These are phyloP conservation scores for Casuarina equisetifolia DNA, from an alignment of 306 rosid species.

Conservation along the genomic window DNA sequence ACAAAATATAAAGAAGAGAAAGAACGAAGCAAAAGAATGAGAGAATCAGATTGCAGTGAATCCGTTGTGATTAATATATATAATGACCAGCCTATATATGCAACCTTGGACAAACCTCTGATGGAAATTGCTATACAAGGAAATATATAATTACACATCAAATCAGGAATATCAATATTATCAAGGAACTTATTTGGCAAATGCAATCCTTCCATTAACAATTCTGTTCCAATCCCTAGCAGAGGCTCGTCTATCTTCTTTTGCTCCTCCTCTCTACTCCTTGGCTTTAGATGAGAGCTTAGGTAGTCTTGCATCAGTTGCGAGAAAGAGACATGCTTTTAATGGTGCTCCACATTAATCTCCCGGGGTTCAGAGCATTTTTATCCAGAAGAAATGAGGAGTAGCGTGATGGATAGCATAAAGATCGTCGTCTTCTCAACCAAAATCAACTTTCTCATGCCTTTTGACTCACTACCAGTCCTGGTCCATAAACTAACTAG, in stretches of 20 bases:
- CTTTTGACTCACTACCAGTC: slow-evolving; percentile 50
- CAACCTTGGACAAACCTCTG: no score
- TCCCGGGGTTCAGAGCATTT: slow-evolving; percentile 26
- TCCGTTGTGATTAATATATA: no score
- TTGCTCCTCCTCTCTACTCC: no score
- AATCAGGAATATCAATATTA: no score
- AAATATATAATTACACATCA: no score
- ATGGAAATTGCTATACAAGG: no score
- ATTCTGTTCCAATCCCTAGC: slow-evolving; percentile 31
- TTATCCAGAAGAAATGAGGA: slow-evolving; percentile 27
- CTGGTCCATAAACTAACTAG: slow-evolving; percentile 35
- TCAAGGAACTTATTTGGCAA: no score
- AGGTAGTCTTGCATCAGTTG: slow-evolving; percentile 31
- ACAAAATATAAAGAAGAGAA: no score
- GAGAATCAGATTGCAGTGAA: no score
- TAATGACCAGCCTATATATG: no score
- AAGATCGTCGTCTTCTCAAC: slow-evolving; percentile 46
- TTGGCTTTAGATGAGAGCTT: slow-evolving; percentile 29
- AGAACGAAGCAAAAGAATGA: no score
- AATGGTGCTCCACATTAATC: slow-evolving; percentile 23
- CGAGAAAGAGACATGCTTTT: slow-evolving; percentile 29
- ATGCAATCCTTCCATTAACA: background rate
- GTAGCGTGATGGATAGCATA: slow-evolving; percentile 39
- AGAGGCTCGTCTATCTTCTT: slow-evolving; percentile 23
- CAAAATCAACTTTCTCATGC: slow-evolving; percentile 48